These are phyloP conservation scores for Agrostemma githago DNA, from an alignment of 148 eudicot species.

Conservation along the genomic window DNA sequence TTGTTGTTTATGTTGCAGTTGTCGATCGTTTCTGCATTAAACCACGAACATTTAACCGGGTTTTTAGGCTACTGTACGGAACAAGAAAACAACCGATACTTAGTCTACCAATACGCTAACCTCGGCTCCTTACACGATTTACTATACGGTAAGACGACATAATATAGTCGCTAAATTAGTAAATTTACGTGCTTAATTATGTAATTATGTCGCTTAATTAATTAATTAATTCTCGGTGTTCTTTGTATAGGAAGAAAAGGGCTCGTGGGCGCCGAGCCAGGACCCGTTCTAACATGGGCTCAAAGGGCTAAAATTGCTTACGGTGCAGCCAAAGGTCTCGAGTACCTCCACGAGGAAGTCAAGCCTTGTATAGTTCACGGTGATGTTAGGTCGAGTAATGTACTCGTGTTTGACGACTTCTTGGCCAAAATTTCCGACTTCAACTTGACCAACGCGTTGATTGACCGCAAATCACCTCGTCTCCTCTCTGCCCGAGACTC, in stretches of 20 bases:
- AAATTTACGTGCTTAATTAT: no score
- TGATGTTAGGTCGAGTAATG: slow-evolving; percentile 75
- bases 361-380: slow-evolving; percentile 68
- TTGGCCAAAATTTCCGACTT: slow-evolving; percentile 63
- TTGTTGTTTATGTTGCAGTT: slow-evolving; percentile 35
- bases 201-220: not conserved
- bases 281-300: slow-evolving; percentile 53
- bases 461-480: not conserved
- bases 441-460: slow-evolving; percentile 51
- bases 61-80: slow-evolving; percentile 59
- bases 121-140: slow-evolving; percentile 72
- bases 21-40: slow-evolving; percentile 57
- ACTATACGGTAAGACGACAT: slow-evolving; percentile 15
- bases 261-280: slow-evolving; percentile 68
- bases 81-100: slow-evolving; percentile 41
- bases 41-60: slow-evolving; percentile 58
- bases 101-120: slow-evolving; percentile 62
- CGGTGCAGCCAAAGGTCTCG: slow-evolving; percentile 75
- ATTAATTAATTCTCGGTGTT: not conserved
- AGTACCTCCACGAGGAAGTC: slow-evolving; percentile 65
- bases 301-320: slow-evolving; percentile 62
- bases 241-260: slow-evolving; percentile 43
- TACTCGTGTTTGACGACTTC: slow-evolving; percentile 42
- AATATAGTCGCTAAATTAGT: no score
- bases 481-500: not conserved